Evolutionary conservation across 2,329 filamentous ascomycete species (phyloP).

Genomic region (Beauveria caledonica): DNA sequence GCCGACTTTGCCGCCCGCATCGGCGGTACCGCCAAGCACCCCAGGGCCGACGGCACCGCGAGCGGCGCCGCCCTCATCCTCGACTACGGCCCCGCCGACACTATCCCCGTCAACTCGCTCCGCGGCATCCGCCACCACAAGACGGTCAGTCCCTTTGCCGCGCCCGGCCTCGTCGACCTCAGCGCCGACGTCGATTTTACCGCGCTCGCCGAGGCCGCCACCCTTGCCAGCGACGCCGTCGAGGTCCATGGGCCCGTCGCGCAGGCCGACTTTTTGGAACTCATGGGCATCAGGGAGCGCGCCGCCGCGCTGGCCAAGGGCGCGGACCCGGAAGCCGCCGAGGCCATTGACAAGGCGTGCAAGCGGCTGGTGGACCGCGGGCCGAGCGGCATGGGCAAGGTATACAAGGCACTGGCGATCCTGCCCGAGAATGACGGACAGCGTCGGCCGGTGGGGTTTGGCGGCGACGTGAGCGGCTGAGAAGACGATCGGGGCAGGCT

Average conservation of each 20-base stretch:
- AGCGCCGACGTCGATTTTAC: slow-evolving; percentile 91
- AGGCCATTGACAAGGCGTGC: slow-evolving; percentile 65
- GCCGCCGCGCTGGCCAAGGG: slow-evolving; percentile 57
- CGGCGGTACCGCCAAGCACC: slow-evolving; percentile 52
- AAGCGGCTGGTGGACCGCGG: slow-evolving; percentile 76
- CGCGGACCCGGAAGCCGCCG: slow-evolving; percentile 36
- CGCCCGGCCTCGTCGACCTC: slow-evolving; percentile 77
- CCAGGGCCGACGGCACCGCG: slow-evolving; percentile 45
- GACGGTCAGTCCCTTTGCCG: slow-evolving; percentile 68
- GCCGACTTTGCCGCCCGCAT: slow-evolving; percentile 78
- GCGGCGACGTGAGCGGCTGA: slow-evolving; percentile 50
- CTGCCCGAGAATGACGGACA: slow-evolving; percentile 69
- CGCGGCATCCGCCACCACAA: slow-evolving; percentile 77
- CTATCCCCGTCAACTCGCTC: slow-evolving; percentile 78
- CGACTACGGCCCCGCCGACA: slow-evolving; percentile 78
- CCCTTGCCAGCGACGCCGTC: slow-evolving; percentile 65
- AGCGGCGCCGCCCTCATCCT: slow-evolving; percentile 89
- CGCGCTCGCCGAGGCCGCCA: slow-evolving; percentile 73
- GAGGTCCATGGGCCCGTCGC: slow-evolving; percentile 90
- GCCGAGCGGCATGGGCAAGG: slow-evolving; percentile 80
- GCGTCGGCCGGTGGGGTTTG: slow-evolving; percentile 83
- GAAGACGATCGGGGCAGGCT: not conserved
- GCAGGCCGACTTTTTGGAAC: slow-evolving; percentile 69
- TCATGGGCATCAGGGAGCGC: slow-evolving; percentile 76
- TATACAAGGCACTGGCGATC: slow-evolving; percentile 91